Base-by-base conservation (phyloP, 1,284 basidiomycete genomes). In the Nidula niveotomentosa region DNA sequence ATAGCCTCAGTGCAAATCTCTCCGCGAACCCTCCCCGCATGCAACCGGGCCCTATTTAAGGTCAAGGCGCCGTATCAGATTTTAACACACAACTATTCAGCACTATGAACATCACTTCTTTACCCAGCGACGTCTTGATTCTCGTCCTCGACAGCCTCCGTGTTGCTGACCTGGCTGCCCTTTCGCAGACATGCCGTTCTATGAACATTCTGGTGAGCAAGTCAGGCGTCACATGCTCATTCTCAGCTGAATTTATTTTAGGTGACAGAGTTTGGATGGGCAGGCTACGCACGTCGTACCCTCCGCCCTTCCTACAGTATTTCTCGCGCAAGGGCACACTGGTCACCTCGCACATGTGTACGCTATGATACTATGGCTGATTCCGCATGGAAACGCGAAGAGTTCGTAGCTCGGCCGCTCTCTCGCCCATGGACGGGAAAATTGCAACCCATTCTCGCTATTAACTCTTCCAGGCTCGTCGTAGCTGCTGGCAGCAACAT, bases 401-500 rank as follows among this genome's bases (percentile, higher is more conserved):
- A 70, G 50, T 88, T 90, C 58, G 69, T 88, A 37, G 87, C 88
- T 2, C 80, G 86, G 3, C 89, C 89, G 1, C 74, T 91, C 12
- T 81, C 84, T n/a, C 74, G 73, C 36, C 77, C 81, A 13, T 91
- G 90, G 90, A 45, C 62, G 8, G 76, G 73, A 39, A 87, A 80
- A 62, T 69, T 80, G 6, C 84, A 83, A 53, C 84, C 90, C 6
- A 61, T 76, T 7, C 65, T 91, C n/a, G 81, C 85, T 12, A 76
- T 85, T 56, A 87, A 77, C 52, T 56, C 70, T 8, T 81, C 81
- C 17, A 74, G 83, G 9, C 70, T 91, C 0, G 62, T 90, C 45
- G 79, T 91, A 36, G 86, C 83, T 7, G 84, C 86, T 10, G 88
- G 86, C 3, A 74, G 71, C 56, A 67, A 65, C n/a, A 66, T 91